A percentile compares a stretch with the other conserved stretches of the same genome.
Evolutionary conservation across 352 stramenopile genomes (phyloP).

Genomic region (Globisporangium polare): DNA sequence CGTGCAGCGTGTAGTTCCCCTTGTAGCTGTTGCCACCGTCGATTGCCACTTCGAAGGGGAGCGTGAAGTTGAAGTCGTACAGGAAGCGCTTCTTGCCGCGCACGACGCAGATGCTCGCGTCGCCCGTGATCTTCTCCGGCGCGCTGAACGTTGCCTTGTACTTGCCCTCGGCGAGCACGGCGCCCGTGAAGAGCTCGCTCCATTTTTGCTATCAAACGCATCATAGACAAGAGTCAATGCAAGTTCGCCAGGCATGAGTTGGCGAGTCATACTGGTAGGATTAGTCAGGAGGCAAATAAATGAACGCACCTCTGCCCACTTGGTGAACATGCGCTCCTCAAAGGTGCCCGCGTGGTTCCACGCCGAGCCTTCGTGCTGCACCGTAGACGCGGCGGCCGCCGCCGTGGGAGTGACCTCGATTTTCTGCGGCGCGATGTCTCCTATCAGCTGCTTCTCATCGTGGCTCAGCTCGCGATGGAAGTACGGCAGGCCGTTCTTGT

Average conservation of each 20-base stretch:
- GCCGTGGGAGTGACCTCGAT: constrained; percentile 41
- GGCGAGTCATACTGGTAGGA: too few relatives aligned
- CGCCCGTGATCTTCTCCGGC: constrained; percentile 67
- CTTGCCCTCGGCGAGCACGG: constrained; percentile 36
- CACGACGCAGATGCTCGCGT: constrained; percentile 87
- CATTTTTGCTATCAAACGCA: constrained; percentile 39
- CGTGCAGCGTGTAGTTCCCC: constrained; percentile 68
- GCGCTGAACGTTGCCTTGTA: constrained; percentile 46
- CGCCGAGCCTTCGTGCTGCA: constrained; percentile 81
- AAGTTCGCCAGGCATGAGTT: too few relatives aligned
- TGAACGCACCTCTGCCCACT: constrained; percentile 62
- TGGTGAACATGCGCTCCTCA: constrained; percentile 85
- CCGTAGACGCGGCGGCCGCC: constrained; percentile 20
- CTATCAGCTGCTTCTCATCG: constrained; percentile 94
- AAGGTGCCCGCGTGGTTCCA: constrained; percentile 93
- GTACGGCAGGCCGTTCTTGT: constrained; percentile 89
- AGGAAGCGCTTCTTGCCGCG: constrained; percentile 87
- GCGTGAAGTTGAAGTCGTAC: constrained; percentile 83
- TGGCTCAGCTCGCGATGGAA: constrained; percentile 97
- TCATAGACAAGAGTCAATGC: neutral
- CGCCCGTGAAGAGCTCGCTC: constrained; percentile 44
- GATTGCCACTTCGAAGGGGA: constrained; percentile 65
- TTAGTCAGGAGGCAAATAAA: neutral
- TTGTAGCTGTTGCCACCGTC: constrained; percentile 45
- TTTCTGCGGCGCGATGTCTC: constrained; percentile 92